Conservation (phyloP, 1,284 basidiomycete genomes). For the Heterobasidion occidentale region DNA sequence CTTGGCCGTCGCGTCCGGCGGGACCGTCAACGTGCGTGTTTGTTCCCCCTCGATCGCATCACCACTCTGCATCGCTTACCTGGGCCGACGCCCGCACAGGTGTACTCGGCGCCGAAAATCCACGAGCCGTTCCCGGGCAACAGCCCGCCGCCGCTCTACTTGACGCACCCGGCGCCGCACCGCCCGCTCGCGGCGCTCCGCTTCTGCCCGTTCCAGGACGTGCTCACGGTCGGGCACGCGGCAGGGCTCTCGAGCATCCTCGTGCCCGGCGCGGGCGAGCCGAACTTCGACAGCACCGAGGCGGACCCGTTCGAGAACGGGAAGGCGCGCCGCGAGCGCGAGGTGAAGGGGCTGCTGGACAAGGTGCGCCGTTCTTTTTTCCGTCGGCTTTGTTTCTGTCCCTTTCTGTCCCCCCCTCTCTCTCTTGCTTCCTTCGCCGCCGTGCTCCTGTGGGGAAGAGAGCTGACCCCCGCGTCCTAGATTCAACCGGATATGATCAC, state of each 20-base stretch:
- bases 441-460: too few relatives aligned
- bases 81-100: conserved; percentile 26
- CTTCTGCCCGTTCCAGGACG: conserved; percentile 92
- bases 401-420: not conserved
- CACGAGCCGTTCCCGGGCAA: conserved; percentile 42
- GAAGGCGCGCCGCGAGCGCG: conserved; percentile 79
- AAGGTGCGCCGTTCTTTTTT: conserved; percentile 46
- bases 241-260: conserved; percentile 80
- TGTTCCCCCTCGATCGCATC: not conserved
- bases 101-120: conserved; percentile 64
- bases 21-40: conserved; percentile 66
- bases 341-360: conserved; percentile 87
- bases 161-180: conserved; percentile 75
- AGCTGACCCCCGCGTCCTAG: conserved; percentile 27
- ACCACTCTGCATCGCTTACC: conserved; percentile 4
- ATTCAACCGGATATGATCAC: conserved; percentile 93
- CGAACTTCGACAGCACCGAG: conserved; percentile 91
- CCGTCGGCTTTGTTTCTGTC: not conserved
- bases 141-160: conserved; percentile 70
- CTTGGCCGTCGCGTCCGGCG: conserved; percentile 77
- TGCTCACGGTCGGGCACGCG: conserved; percentile 72
- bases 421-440: not conserved
- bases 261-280: conserved; percentile 89
- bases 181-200: conserved; percentile 60
- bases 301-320: conserved; percentile 93